Evolutionary conservation across 805 yeast species (phyloP).

Genomic region (Pichia heedii): DNA sequence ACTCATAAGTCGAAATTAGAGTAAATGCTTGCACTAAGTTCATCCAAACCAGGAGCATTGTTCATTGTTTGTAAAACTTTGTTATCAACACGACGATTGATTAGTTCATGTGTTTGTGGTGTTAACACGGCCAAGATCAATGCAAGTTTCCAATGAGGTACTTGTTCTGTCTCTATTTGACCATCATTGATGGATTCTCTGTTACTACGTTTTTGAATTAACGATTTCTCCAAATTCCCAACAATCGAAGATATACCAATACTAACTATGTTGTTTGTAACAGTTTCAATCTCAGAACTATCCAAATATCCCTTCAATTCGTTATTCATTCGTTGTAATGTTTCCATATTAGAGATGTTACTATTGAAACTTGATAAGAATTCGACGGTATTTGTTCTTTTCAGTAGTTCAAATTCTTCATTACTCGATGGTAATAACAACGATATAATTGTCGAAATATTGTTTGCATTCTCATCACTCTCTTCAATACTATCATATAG

Average conservation of each 20-base stretch:
- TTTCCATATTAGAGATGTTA: slow-evolving; percentile 17
- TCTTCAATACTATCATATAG: slow-evolving; percentile 1
- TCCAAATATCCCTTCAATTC: slow-evolving; percentile 25
- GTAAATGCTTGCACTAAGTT: slow-evolving; percentile 82
- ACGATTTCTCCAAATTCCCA: slow-evolving; percentile 29
- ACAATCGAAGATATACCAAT: slow-evolving; percentile 40
- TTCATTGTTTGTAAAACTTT: slow-evolving; percentile 33
- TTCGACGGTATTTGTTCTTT: slow-evolving; percentile 40
- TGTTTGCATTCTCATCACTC: not conserved
- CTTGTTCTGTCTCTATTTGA: not conserved
- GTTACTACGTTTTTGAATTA: not conserved
- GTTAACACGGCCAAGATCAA: slow-evolving; percentile 60
- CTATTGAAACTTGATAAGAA: slow-evolving; percentile 27
- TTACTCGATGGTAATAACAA: slow-evolving; percentile 41
- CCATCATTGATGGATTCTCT: slow-evolving; percentile 1
- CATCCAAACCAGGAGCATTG: slow-evolving; percentile 60
- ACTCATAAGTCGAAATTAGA: slow-evolving; percentile 46
- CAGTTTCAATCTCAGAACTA: slow-evolving; percentile 20
- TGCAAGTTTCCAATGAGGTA: slow-evolving; percentile 45
- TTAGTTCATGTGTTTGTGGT: slow-evolving; percentile 42
- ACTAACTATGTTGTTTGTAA: slow-evolving; percentile 32
- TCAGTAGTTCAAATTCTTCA: slow-evolving; percentile 44
- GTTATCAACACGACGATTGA: slow-evolving; percentile 25
- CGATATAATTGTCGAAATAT: not conserved
- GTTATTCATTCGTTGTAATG: slow-evolving; percentile 20